A percentile compares a stretch with the other conserved stretches of the same genome.
Conservation (phyloP, 768 basidiomycete genomes). For the Pleurotus sapidus region DNA sequence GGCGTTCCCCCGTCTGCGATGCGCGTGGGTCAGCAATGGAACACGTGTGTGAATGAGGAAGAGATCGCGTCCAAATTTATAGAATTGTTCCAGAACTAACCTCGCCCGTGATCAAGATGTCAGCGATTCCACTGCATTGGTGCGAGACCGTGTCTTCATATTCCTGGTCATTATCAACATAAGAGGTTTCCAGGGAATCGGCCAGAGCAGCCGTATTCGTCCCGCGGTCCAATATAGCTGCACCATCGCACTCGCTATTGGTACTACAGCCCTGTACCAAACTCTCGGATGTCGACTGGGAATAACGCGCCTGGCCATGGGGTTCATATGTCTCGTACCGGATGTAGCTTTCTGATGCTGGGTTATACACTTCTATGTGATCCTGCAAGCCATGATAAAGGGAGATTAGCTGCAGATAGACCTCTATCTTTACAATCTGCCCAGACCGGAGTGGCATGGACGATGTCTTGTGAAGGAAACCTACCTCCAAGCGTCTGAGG, state of each 20-base stretch:
- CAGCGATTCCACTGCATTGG: conserved; percentile 38
- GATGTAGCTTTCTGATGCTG: conserved; percentile 30
- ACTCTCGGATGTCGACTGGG: conserved; percentile 30
- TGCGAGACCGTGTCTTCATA: conserved; percentile 36
- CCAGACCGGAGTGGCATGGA: neutral
- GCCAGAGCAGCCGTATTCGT: conserved; percentile 7
- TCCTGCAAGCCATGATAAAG: conserved; percentile 23
- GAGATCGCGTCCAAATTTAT: neutral
- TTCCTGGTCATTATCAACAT: conserved; percentile 35
- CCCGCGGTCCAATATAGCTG: conserved; percentile 23
- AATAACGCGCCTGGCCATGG: conserved; percentile 33
- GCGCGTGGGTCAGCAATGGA: neutral
- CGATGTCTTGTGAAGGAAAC: conserved; percentile 12
- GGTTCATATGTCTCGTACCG: conserved; percentile 47
- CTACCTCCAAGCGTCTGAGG: conserved; percentile 30
- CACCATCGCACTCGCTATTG: conserved; percentile 26
- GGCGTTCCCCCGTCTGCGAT: conserved; percentile 36
- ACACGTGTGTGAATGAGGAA: neutral
- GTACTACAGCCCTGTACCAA: conserved; percentile 25
- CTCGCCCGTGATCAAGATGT: conserved; percentile 52
- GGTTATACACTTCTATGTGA: conserved; percentile 39
- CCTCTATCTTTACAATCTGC: neutral
- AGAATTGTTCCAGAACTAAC: conserved; percentile 22
- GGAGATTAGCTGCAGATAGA: neutral
- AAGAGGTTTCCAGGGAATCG: conserved; percentile 8